Evolutionary conservation across 371 early-diverging fungal species (phyloP).

Genomic region (Apophysomyces sp.): DNA sequence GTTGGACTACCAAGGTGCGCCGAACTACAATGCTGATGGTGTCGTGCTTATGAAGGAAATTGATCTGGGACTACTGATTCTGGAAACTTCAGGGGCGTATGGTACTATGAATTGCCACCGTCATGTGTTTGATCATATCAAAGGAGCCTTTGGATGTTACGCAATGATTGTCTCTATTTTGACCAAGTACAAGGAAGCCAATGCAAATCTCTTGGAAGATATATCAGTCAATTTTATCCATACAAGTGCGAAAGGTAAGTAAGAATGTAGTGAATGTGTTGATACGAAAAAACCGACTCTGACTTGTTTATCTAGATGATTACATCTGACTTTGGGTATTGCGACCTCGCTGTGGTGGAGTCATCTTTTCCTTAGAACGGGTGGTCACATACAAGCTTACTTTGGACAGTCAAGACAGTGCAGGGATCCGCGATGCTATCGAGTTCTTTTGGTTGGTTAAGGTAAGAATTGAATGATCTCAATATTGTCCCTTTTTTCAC

Average conservation of each 20-base stretch:
- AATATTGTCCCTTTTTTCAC: too few species aligned
- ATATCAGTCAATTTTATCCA: constrained; percentile 1
- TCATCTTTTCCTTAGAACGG: background rate
- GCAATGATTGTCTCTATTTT: constrained; percentile 7
- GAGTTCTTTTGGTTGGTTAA: too few species aligned
- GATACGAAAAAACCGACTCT: background rate
- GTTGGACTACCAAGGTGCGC: background rate
- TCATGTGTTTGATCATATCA: constrained; percentile 8
- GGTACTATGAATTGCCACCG: background rate
- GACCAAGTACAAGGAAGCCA: constrained; percentile 2
- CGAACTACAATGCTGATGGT: constrained; percentile 7
- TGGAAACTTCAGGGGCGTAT: constrained; percentile 4
- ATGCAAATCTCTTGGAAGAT: background rate
- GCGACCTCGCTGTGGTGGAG: background rate
- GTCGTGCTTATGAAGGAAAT: background rate
- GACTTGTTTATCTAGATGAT: background rate
- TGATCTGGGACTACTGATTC: background rate
- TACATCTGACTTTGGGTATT: background rate
- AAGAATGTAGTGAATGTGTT: too few species aligned
- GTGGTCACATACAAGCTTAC: too few species aligned
- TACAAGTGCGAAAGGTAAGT: constrained; percentile 6
- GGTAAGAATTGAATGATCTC: too few species aligned
- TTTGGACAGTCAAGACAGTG: too few species aligned
- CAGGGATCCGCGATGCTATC: too few species aligned
- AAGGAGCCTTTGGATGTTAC: constrained; percentile 8